Evolutionary conservation across 2,329 filamentous ascomycete genomes (phyloP), one percentile per base, ranked within the genome.

Genomic region (Cladobotryum protrusum): DNA sequence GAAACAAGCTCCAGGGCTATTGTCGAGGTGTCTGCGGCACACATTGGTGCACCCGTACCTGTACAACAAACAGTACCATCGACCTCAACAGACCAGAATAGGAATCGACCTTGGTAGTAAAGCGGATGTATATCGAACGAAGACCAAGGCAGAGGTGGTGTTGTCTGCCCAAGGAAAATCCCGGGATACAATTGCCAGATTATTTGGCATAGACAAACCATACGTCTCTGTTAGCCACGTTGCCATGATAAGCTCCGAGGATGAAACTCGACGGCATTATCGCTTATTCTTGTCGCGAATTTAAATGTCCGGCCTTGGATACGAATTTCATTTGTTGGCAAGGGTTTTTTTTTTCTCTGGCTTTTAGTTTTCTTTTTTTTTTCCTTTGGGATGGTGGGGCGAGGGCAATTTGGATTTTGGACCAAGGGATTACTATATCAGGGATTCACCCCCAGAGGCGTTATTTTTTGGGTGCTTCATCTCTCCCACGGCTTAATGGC

Each of bases 51-150:
- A 35, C 6, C 39, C 17, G 18, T 34, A 9, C 32, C 32, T 8
- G 14, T 15, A 9, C 24, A 29, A 9, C 24, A 29, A 29, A 29
- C 24, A 29, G 24, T 29, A 14, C 15, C 24, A 5, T 15, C 35
- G 17, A 24, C 32, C 7, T 33, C 39, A 7, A 9, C 24, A 7
- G 3, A 18, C 8, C 45, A 41, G n/a, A 52, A 20, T 41, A 43
- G 49, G 17, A 45, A 45, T 19, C 46, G 49, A 15, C 49, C 49
- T 5, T 52, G 49, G 49, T 52, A 17, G 39, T 18, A 32, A n/a
- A 17, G 17, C n/a, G 11, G n/a, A 29, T 47, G 12, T 11, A n/a
- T 18, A 24, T 40, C 12, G 15, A n/a, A 5, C 17, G 24, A 15
- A 29, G 24, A 29, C 24, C 3, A 29, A 29, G 24, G 24, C 24